Conservation (phyloP, 2,329 filamentous ascomycete species). For the Colletotrichum sidae region DNA sequence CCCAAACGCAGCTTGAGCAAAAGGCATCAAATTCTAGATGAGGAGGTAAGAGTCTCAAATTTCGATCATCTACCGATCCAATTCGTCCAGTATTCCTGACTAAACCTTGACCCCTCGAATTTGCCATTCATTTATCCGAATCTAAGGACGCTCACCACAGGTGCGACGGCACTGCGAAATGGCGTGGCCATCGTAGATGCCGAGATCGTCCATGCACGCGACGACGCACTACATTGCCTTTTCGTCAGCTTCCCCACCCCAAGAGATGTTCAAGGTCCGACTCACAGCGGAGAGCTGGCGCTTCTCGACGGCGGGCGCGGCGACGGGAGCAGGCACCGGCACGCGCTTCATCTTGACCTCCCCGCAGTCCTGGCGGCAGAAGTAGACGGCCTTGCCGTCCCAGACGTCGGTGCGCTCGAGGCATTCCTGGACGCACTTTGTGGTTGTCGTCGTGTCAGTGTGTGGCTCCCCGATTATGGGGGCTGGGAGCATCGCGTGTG, state of each 20-base stretch:
- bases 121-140: not conserved
- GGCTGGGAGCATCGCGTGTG: too few relatives aligned
- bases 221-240: slow-evolving; percentile 1
- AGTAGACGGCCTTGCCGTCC: slow-evolving; percentile 3
- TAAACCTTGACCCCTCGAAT: not conserved
- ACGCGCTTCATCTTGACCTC: slow-evolving; percentile 8
- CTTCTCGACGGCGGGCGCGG: not conserved
- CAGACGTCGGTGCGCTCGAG: not conserved
- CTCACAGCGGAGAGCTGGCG: slow-evolving; percentile 21
- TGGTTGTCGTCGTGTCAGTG: not conserved
- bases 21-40: too few relatives aligned
- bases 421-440: slow-evolving; percentile 3
- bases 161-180: not conserved
- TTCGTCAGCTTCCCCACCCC: not conserved
- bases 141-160: slow-evolving; percentile 17
- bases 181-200: slow-evolving; percentile 19
- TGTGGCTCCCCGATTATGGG: not conserved
- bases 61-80: too few relatives aligned
- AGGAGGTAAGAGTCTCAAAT: too few relatives aligned
- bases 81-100: not conserved
- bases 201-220: slow-evolving; percentile 12
- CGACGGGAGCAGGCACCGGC: not conserved
- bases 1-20: too few relatives aligned
- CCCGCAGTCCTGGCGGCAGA: not conserved
- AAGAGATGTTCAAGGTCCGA: not conserved